Evolutionary conservation across 1,139 yeast species (phyloP).

Genomic region (Debaryomyces udenii): DNA sequence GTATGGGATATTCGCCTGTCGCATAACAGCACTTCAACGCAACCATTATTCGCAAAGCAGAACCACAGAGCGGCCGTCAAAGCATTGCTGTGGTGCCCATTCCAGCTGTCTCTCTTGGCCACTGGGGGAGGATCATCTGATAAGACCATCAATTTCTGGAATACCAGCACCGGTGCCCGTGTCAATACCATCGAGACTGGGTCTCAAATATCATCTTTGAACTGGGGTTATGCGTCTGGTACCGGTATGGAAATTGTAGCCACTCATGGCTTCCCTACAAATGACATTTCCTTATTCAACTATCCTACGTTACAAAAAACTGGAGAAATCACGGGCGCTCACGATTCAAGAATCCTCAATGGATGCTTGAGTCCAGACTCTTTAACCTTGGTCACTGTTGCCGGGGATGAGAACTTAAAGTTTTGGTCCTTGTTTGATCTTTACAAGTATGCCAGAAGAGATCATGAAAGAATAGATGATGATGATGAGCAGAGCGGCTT

Average conservation of each 20-base stretch:
- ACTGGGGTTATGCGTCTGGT: slow-evolving; percentile 82
- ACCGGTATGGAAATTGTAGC: slow-evolving; percentile 87
- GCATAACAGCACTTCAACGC: slow-evolving; percentile 24
- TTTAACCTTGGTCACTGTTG: slow-evolving; percentile 87
- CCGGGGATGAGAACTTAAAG: slow-evolving; percentile 95
- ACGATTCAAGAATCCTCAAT: slow-evolving; percentile 83
- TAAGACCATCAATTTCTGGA: slow-evolving; percentile 92
- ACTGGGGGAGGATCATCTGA: slow-evolving; percentile 97
- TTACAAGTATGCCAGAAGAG: slow-evolving; percentile 36
- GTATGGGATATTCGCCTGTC: slow-evolving; percentile 91
- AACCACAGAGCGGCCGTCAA: slow-evolving; percentile 94
- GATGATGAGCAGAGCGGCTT: slow-evolving; percentile 23
- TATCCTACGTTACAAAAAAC: slow-evolving; percentile 87
- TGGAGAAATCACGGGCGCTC: slow-evolving; percentile 86
- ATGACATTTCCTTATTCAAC: slow-evolving; percentile 80
- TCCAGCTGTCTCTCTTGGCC: slow-evolving; percentile 78
- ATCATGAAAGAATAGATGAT: slow-evolving; percentile 21
- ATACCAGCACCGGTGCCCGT: slow-evolving; percentile 86
- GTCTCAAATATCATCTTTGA: slow-evolving; percentile 88
- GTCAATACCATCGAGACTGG: slow-evolving; percentile 89
- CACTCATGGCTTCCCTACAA: slow-evolving; percentile 92
- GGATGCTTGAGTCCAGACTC: slow-evolving; percentile 91
- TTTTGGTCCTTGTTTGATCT: slow-evolving; percentile 90
- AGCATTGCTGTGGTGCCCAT: slow-evolving; percentile 95
- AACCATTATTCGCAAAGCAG: slow-evolving; percentile 75